Conservation (phyloP, 352 stramenopile species). For the Globisporangium viniferum region DNA sequence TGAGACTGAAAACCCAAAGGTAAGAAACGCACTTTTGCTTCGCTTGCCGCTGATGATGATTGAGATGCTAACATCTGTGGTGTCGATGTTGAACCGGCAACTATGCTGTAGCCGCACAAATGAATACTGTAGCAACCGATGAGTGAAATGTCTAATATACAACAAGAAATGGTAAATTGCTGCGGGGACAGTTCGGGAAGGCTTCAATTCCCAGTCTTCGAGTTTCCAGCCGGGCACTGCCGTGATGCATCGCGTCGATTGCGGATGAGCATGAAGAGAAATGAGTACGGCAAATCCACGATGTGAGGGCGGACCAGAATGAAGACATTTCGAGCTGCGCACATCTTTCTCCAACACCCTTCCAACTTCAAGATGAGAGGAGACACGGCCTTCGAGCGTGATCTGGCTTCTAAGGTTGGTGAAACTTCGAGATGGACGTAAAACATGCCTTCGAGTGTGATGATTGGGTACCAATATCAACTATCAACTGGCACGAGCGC, state of each 20-base stretch:
- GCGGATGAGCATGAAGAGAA: not conserved
- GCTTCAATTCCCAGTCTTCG: not conserved
- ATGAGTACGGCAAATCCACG: not conserved
- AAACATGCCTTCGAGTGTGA: not conserved
- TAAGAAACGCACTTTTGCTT: not conserved
- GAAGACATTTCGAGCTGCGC: not conserved
- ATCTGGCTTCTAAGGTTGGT: not conserved
- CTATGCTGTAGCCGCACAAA: not conserved
- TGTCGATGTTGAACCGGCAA: not conserved
- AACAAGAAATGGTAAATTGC: not conserved
- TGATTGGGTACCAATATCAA: not conserved
- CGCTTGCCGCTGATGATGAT: not conserved
- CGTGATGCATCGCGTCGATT: not conserved
- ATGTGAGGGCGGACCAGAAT: not conserved
- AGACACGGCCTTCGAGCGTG: not conserved
- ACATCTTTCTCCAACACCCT: not conserved
- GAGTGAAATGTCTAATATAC: slow-evolving; percentile 3
- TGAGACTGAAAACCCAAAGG: slow-evolving; percentile 1
- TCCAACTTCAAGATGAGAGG: not conserved
- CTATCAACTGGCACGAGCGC: not conserved
- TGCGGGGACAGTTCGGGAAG: not conserved
- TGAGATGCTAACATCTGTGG: not conserved
- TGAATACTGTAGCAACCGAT: slow-evolving; percentile 1
- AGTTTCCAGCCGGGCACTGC: not conserved
- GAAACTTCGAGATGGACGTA: not conserved